Conservation (phyloP, 2,329 filamentous ascomycete species). For the Paramyrothecium roridum region DNA sequence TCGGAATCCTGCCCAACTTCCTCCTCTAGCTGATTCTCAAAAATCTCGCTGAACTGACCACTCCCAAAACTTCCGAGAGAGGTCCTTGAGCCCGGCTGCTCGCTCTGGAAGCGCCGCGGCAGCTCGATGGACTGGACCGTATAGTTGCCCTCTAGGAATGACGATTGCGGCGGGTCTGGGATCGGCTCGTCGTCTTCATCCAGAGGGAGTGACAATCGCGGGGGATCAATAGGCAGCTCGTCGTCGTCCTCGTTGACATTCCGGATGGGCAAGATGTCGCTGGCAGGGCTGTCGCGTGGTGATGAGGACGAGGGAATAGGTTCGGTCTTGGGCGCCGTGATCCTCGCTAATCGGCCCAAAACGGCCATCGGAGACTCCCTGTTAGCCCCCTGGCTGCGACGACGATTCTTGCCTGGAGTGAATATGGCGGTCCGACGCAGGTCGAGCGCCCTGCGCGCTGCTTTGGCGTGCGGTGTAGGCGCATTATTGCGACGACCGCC, state of each 20-base stretch:
- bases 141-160: slow-evolving; percentile 54
- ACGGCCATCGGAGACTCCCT: slow-evolving; percentile 54
- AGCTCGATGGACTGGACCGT: slow-evolving; percentile 60
- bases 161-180: slow-evolving; percentile 50
- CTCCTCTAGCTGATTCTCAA: slow-evolving; percentile 33
- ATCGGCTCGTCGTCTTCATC: slow-evolving; percentile 49
- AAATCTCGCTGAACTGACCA: slow-evolving; percentile 51
- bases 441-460: slow-evolving; percentile 56
- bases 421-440: slow-evolving; percentile 56
- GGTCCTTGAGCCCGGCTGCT: slow-evolving; percentile 39
- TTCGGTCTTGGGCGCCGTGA: slow-evolving; percentile 47
- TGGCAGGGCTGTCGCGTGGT: slow-evolving; percentile 23
- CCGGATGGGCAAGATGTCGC: slow-evolving; percentile 21
- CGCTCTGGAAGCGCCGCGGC: slow-evolving; percentile 48
- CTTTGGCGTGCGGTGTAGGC: slow-evolving; percentile 59
- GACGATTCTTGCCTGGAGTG: slow-evolving; percentile 56
- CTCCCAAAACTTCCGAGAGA: slow-evolving; percentile 54
- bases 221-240: slow-evolving; percentile 45
- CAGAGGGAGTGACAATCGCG: slow-evolving; percentile 54
- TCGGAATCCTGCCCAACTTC: slow-evolving; percentile 44
- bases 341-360: slow-evolving; percentile 50
- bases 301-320: slow-evolving; percentile 45
- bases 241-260: slow-evolving; percentile 46
- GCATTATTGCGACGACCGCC: slow-evolving; percentile 38
- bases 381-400: slow-evolving; percentile 54